These are phyloP conservation scores for Colletotrichum salicis DNA, from an alignment of 2,329 filamentous ascomycete species.

Conservation along the genomic window DNA sequence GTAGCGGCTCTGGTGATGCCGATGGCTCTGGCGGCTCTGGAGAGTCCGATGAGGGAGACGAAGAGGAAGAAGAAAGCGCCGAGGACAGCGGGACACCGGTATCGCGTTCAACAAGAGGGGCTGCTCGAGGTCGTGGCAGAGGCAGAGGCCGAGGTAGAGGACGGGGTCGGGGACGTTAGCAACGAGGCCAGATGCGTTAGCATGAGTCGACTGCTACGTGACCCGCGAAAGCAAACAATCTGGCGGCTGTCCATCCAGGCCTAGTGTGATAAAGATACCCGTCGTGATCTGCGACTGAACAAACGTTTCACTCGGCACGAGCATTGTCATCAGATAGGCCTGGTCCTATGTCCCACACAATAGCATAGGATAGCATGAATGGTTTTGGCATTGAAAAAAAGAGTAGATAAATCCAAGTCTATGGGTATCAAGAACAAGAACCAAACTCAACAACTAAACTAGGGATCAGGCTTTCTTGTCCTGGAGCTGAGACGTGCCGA, in stretches of 20 bases:
- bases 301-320: not conserved
- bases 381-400: not conserved
- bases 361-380: not conserved
- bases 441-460: not conserved
- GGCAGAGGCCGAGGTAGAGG: constrained; percentile 43
- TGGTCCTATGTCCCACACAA: not conserved
- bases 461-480: constrained; percentile 10
- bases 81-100: constrained; percentile 52
- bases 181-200: not conserved
- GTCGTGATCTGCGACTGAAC: constrained; percentile 19
- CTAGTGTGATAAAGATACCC: constrained; percentile 21
- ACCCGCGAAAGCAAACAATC: not conserved
- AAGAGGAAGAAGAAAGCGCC: constrained; percentile 46
- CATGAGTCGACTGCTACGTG: not conserved
- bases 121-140: constrained; percentile 48
- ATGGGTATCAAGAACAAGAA: constrained; percentile 29
- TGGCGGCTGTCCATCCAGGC: not conserved
- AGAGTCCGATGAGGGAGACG: constrained; percentile 32
- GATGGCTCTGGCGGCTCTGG: constrained; percentile 35
- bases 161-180: constrained; percentile 23
- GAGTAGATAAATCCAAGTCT: constrained; percentile 9
- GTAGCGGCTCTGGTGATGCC: constrained; percentile 29
- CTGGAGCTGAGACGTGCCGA: constrained; percentile 16
- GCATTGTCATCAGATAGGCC: not conserved
- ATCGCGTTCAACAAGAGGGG: constrained; percentile 49